Evolutionary conservation across 192 early-diverging fungal species (phyloP).

Genomic region (Coemansia sp.): DNA sequence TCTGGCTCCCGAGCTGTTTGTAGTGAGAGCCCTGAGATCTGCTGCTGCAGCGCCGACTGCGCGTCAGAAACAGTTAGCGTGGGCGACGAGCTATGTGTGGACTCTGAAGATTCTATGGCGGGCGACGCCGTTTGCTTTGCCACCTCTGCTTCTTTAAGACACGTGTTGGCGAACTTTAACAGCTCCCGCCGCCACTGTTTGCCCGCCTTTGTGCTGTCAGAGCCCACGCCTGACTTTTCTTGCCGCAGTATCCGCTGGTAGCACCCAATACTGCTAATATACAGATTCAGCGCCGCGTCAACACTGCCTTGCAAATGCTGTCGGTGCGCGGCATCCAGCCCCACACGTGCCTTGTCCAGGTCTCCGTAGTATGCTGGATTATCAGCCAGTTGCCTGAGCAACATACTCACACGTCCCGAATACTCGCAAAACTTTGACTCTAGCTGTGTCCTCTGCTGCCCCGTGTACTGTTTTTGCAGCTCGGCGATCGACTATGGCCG

Average conservation of each 20-base stretch:
- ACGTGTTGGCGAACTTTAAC: conserved; percentile 19
- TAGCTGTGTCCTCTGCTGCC: conserved; percentile 12
- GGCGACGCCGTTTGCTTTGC: conserved; percentile 14
- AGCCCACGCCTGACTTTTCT: conserved; percentile 10
- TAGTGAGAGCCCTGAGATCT: conserved; percentile 15
- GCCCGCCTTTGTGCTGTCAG: neutral
- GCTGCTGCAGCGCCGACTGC: conserved; percentile 4
- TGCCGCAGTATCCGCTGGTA: conserved; percentile 37
- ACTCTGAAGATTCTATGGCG: neutral
- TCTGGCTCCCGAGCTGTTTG: neutral
- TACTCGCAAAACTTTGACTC: conserved; percentile 46
- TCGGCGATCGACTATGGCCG: conserved; percentile 13
- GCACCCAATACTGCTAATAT: conserved; percentile 25
- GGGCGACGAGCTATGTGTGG: conserved; percentile 1
- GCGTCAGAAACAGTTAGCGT: neutral
- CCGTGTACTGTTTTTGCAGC: conserved; percentile 9
- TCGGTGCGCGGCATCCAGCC: conserved; percentile 18
- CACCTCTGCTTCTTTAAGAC: conserved; percentile 34
- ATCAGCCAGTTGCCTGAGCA: conserved; percentile 19
- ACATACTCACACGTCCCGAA: conserved; percentile 22
- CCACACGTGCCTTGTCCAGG: conserved; percentile 20
- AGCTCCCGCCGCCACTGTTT: conserved; percentile 35
- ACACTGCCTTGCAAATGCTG: conserved; percentile 9
- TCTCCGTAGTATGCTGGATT: conserved; percentile 9
- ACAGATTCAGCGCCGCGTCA: conserved; percentile 20